Evolutionary conservation across 169 alveolate genomes (phyloP).

Genomic region (Eimeria brunetti): DNA sequence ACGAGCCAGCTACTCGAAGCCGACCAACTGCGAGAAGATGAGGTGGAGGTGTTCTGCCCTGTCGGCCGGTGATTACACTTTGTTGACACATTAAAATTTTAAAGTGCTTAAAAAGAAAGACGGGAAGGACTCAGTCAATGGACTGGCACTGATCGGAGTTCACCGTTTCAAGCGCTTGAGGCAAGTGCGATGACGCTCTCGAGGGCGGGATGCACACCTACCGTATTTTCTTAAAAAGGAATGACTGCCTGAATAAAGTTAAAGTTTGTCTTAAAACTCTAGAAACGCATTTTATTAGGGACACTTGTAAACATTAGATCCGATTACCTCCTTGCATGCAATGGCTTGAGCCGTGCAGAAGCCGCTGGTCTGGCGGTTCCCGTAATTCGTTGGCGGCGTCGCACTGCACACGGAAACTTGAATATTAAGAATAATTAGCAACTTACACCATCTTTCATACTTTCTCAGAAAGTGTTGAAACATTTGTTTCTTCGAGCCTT

Average conservation of each 20-base stretch:
- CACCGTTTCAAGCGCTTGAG: neutral
- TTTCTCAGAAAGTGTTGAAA: neutral
- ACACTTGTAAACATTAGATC: neutral
- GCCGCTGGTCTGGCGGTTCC: conserved; percentile 47
- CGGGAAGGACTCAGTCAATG: neutral
- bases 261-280: neutral
- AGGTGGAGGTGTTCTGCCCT: neutral
- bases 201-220: neutral
- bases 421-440: neutral
- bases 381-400: neutral
- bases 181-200: conserved; percentile 1
- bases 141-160: neutral
- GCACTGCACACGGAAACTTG: neutral
- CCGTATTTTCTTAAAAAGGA: neutral
- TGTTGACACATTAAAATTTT: neutral
- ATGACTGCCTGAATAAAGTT: neutral
- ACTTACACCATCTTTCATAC: neutral
- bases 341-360: neutral
- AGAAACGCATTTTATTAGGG: neutral
- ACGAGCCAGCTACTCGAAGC: neutral
- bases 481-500: neutral
- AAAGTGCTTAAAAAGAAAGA: neutral
- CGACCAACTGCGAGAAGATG: neutral
- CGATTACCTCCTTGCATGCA: neutral
- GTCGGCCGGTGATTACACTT: neutral